Conservation (phyloP, 768 basidiomycete genomes). For the Asterophora lycoperdoides region DNA sequence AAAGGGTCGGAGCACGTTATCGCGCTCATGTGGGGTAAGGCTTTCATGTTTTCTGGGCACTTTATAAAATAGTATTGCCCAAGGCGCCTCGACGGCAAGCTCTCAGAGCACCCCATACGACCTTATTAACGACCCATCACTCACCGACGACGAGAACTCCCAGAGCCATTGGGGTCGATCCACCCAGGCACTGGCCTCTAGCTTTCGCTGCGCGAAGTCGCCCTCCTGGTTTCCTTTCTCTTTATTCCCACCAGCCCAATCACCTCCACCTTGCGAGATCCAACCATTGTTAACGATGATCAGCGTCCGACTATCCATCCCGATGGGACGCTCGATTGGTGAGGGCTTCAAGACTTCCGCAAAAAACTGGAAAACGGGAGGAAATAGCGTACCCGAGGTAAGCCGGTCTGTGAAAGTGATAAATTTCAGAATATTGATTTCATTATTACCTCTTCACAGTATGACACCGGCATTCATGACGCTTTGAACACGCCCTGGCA, state of each 20-base stretch:
- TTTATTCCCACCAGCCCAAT: background rate
- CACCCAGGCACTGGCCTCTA: background rate
- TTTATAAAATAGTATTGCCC: background rate
- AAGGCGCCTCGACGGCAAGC: background rate
- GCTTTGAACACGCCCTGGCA: background rate
- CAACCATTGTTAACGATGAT: background rate
- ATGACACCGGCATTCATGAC: background rate
- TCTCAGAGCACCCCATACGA: background rate
- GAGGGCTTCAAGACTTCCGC: background rate
- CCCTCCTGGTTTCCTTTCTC: background rate
- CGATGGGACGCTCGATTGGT: background rate
- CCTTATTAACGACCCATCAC: background rate
- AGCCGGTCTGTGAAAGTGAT: background rate
- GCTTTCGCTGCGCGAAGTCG: slow-evolving; percentile 6
- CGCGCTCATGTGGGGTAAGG: background rate
- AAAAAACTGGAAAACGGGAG: background rate
- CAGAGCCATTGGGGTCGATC: background rate
- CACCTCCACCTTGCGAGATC: background rate
- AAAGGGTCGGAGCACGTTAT: slow-evolving; percentile 1
- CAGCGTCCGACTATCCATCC: background rate
- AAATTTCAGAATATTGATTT: background rate
- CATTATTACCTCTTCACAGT: background rate
- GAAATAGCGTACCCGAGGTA: background rate
- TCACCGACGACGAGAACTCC: background rate
- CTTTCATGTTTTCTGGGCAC: background rate